Evolutionary conservation across 345 rosid species (phyloP).

Genomic region (Eucalyptus sp.): DNA sequence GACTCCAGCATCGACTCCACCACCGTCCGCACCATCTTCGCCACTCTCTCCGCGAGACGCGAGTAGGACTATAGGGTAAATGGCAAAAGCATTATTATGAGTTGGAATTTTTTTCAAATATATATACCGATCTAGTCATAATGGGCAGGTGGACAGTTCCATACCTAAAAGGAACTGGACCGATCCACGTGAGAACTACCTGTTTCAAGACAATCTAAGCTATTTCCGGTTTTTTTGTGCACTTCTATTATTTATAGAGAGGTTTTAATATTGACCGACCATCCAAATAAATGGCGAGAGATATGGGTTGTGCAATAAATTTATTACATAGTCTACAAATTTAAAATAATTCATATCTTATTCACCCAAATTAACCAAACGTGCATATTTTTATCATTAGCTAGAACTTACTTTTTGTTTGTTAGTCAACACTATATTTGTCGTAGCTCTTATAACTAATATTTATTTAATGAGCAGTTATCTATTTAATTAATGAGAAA

Average conservation of each 20-base stretch:
- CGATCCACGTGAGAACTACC: background rate
- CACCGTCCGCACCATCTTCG: constrained; percentile 51
- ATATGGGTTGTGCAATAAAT: background rate
- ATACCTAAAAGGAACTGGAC: no score
- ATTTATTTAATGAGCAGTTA: background rate
- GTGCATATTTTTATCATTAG: background rate
- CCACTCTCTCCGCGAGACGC: constrained; percentile 11
- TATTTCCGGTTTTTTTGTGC: no score
- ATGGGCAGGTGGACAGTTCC: no score
- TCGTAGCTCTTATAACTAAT: background rate
- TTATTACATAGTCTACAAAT: background rate
- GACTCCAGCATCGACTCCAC: constrained; percentile 54
- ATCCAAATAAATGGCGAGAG: background rate
- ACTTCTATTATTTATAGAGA: no score
- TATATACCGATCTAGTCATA: no score
- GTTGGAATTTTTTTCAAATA: no score
- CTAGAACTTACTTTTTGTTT: background rate
- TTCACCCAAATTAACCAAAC: background rate
- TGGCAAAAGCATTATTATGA: background rate
- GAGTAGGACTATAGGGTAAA: background rate
- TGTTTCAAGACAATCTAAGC: no score
- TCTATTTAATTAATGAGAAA: background rate
- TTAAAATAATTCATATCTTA: background rate
- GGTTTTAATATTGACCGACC: background rate
- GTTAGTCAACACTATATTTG: background rate